Evolutionary conservation across 352 stramenopile genomes (phyloP).

Genomic region (Phytophthora quininea): DNA sequence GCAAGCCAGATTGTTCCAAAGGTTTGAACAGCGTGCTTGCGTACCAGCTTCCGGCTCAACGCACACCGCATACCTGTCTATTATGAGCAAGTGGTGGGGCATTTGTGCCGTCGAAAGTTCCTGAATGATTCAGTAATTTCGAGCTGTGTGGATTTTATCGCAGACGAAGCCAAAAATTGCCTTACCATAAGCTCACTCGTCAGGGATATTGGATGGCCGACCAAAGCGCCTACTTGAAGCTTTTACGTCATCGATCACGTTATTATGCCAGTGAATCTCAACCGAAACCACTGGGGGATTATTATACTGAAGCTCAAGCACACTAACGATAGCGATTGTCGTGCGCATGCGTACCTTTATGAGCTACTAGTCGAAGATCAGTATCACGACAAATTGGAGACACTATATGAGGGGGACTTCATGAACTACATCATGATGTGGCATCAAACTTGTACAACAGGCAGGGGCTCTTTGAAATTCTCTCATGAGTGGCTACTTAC

Average conservation of each 20-base stretch:
- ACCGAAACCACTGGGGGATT: constrained; percentile 13
- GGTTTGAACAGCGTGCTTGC: constrained; percentile 8
- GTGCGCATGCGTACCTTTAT: constrained; percentile 11
- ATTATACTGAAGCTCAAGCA: constrained; percentile 6
- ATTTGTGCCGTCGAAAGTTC: constrained; percentile 2
- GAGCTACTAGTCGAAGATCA: constrained; percentile 6
- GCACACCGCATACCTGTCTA: not conserved
- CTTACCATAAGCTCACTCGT: not conserved
- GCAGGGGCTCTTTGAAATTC: not conserved
- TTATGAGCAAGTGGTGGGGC: constrained; percentile 16
- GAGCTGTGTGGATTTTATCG: constrained; percentile 8
- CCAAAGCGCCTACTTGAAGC: not conserved
- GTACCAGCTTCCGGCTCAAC: not conserved
- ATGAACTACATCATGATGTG: not conserved
- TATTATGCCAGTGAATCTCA: constrained; percentile 6
- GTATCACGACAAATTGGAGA: too few relatives aligned
- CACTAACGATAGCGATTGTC: not conserved
- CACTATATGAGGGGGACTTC: not conserved
- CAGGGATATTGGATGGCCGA: not conserved
- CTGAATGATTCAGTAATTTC: constrained; percentile 11
- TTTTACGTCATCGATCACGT: constrained; percentile 4
- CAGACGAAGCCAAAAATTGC: not conserved
- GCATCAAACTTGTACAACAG: not conserved
- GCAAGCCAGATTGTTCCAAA: constrained; percentile 12
- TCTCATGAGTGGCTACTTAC: not conserved